Base-by-base conservation (phyloP, 2,329 filamentous ascomycete species). In the Metarhizium guizhouense region DNA sequence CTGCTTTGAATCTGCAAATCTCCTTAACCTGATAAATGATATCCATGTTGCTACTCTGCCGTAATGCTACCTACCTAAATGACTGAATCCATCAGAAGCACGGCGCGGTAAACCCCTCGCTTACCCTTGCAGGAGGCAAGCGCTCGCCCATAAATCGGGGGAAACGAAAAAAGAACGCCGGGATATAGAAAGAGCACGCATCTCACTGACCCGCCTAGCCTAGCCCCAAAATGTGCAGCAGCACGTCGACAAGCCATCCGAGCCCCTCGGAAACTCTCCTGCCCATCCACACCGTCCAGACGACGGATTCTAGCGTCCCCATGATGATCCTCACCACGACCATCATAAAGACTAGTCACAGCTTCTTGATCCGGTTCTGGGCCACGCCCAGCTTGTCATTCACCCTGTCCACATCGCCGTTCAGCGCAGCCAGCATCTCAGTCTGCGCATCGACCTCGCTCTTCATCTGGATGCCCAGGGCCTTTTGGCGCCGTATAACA, bases 401-500 rank as follows among this genome's bases (percentile, higher is more conserved):
- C 16, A 90, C 75, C 6, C 85, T 75, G 58, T 85, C 82, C 3
- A 80, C 79, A 69, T 91, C 86, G 55, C 83, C 75, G 59, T 86
- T 84, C 58, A 91, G 67, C 61, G 82, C 70, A 13, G 82, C 79
- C 34, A 94, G 74, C 80, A 90, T 82, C 67, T 83, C 79, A 54
- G 83, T 87, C 73, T 93, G 88, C 61, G 82, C 71, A 54, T 84
- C 80, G 55, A 92, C 77, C 73, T 93, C 89, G 52, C 85, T 80
- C 60, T 88, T 81, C 64, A 94, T 92, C 56, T 84, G 79, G 50
- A 89, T 74, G 0, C 88, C 88, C 81, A 93, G 88, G 70, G 91
- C 85, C 65, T 82, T 85, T 74, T 93, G 86, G 57, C 86, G 75
- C 51, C 84, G 75, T 50, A 93, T 85, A 51, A 90, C 85, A 60